Conservation (phyloP, 306 rosid genomes). For the Sicyos edulis region DNA sequence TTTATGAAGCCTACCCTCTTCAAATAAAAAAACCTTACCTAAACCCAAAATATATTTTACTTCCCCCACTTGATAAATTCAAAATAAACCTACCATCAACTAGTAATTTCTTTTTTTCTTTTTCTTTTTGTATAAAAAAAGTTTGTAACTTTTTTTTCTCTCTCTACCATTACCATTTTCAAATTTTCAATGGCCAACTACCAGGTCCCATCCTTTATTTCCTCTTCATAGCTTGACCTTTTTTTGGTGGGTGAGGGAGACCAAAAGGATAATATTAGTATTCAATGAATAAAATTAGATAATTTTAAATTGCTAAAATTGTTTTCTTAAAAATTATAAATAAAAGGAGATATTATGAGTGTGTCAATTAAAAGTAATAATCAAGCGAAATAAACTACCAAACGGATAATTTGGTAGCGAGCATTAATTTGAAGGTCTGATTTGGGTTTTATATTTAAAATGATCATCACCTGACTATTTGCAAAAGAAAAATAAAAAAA, state of each 20-base stretch:
- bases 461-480: no score
- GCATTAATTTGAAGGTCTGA: not conserved
- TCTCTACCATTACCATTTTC: not conserved
- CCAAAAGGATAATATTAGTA: not conserved
- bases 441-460: not conserved
- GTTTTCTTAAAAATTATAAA: not conserved
- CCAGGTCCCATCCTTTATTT: conserved; percentile 6
- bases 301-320: not conserved
- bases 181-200: not conserved
- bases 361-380: conserved; percentile 9
- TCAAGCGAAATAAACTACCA: not conserved
- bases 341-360: not conserved
- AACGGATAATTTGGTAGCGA: not conserved
- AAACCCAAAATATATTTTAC: not conserved
- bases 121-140: not conserved
- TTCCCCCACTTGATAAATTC: not conserved
- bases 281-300: not conserved
- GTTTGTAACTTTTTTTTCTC: not conserved
- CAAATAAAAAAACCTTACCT: not conserved
- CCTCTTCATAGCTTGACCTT: conserved; percentile 2
- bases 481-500: no score
- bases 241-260: not conserved
- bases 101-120: not conserved
- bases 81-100: not conserved
- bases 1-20: no score